Conservation (phyloP, 345 rosid species). For the Geranium rotundifolium region DNA sequence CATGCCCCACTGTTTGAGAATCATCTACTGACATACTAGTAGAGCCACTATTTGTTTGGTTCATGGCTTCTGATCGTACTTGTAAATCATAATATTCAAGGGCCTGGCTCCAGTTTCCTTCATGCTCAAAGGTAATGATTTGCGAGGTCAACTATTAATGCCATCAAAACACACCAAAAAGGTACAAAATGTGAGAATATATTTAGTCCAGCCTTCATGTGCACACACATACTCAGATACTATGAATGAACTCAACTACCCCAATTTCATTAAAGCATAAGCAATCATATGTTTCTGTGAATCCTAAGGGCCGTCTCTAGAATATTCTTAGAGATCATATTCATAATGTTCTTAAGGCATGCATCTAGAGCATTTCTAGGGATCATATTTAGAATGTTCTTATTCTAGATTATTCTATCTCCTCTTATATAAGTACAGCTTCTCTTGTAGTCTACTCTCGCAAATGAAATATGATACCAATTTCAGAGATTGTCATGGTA, state of each 20-base stretch:
- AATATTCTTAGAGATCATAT: too few species aligned
- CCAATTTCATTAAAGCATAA: neutral
- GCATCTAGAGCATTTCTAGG: too few species aligned
- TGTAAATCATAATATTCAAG: constrained; percentile 90
- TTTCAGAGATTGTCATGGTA: too few species aligned
- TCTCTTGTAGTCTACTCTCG: too few species aligned
- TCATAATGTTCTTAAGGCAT: too few species aligned
- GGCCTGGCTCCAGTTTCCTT: constrained; percentile 92
- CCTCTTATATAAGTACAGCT: too few species aligned
- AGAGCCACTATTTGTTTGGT: constrained; percentile 24
- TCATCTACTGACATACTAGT: constrained; percentile 21
- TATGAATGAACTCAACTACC: neutral
- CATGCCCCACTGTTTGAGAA: constrained; percentile 18
- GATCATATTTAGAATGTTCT: too few species aligned
- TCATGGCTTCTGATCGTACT: constrained; percentile 53
- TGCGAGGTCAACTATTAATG: constrained; percentile 62
- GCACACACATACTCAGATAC: neutral
- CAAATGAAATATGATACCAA: too few species aligned
- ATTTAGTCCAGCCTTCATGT: neutral
- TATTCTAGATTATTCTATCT: too few species aligned
- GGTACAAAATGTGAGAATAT: constrained; percentile 7
- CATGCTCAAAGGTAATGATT: constrained; percentile 87
- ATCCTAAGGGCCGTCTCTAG: too few species aligned
- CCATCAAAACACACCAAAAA: constrained; percentile 15
- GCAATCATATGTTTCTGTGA: neutral